These are phyloP conservation scores for Asterionellopsis glacialis DNA, from an alignment of 108 stramenopile genomes.

Conservation along the genomic window DNA sequence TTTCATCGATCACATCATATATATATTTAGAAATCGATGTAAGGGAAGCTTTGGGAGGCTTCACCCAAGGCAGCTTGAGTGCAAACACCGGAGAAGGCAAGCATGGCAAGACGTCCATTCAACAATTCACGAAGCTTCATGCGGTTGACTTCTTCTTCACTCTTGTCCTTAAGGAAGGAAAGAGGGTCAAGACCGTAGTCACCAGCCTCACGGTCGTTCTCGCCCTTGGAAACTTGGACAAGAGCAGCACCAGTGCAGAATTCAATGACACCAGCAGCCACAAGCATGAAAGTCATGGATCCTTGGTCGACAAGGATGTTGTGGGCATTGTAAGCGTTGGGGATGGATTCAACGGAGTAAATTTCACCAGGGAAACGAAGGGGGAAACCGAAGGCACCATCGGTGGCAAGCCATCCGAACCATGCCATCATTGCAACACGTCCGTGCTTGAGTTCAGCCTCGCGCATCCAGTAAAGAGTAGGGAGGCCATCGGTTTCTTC, in stretches of 20 bases:
- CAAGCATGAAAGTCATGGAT: slow-evolving; percentile 76
- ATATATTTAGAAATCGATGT: slow-evolving; percentile 33
- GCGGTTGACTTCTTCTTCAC: slow-evolving; percentile 52
- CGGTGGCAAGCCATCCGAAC: slow-evolving; percentile 85
- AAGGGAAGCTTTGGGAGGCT: slow-evolving; percentile 62
- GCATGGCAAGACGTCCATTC: slow-evolving; percentile 95
- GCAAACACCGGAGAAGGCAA: slow-evolving; percentile 91
- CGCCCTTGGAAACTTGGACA: slow-evolving; percentile 89
- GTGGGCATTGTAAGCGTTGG: slow-evolving; percentile 81
- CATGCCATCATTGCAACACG: slow-evolving; percentile 86
- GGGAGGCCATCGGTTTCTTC: slow-evolving; percentile 72
- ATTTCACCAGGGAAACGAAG: slow-evolving; percentile 80
- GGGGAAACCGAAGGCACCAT: slow-evolving; percentile 72
- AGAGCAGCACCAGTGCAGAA: slow-evolving; percentile 72
- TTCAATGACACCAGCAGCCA: slow-evolving; percentile 67
- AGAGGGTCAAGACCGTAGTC: slow-evolving; percentile 86
- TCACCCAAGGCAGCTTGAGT: slow-evolving; percentile 88
- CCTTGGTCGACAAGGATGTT: slow-evolving; percentile 61
- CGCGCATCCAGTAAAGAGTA: slow-evolving; percentile 91
- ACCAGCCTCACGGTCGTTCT: slow-evolving; percentile 86
- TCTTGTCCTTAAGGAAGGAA: slow-evolving; percentile 78
- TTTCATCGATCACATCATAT: background rate
- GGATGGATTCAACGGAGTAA: slow-evolving; percentile 66
- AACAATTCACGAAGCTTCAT: slow-evolving; percentile 88
- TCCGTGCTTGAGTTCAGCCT: slow-evolving; percentile 87